Base-by-base conservation (phyloP, 2,329 filamentous ascomycete genomes). In the Neopestalotiopsis sp. region DNA sequence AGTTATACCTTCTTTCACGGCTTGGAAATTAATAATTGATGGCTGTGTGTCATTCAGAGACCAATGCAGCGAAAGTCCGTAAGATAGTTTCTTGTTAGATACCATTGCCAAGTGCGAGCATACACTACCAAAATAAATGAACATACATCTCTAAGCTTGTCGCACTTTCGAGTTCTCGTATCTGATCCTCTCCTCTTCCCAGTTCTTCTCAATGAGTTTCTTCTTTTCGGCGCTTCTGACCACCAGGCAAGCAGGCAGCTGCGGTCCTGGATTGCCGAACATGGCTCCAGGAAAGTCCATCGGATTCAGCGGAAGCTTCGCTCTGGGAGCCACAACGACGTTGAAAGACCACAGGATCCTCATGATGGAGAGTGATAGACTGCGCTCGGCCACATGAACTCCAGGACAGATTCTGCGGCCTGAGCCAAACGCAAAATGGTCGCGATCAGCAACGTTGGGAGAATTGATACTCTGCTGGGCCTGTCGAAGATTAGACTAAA, bases 401-500 rank as follows among this genome's bases (percentile, higher is more conserved):
- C 79, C 79, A 6, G 77, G 79, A 61, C 79, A 81, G 14, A 80
- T 63, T 7, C 80, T 74, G 0, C 81, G 73, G 1, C 81, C 81
- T 53, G 76, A 75, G 9, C 80, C 80, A 65, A 80, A 82, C 6
- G 72, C 73, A 32, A 76, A 81, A 61, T 80, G 78, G 12, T 81
- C 79, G 61, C 71, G 71, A 4, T 59, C 57, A 10, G 57, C 57
- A 5, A 59, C 57, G 7, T 59, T 30, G 30, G 57, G 6, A 4
- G 57, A 14, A 34, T 34, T 59, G 57, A 59, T 59, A 4, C 57
- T 59, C 57, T 59, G 57, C 57, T 59, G 57, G 2, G 57, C 24
- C 57, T 59, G 30, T 7, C 5, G 3, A 14, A 14, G 3, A 12
- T 34, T 12, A 59, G n/a, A 4, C n/a, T 24, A 10, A 12, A 10